phyloP scores from a whole-genome alignment of 805 yeast species.

The Blastobotrys muscicola region DNA sequence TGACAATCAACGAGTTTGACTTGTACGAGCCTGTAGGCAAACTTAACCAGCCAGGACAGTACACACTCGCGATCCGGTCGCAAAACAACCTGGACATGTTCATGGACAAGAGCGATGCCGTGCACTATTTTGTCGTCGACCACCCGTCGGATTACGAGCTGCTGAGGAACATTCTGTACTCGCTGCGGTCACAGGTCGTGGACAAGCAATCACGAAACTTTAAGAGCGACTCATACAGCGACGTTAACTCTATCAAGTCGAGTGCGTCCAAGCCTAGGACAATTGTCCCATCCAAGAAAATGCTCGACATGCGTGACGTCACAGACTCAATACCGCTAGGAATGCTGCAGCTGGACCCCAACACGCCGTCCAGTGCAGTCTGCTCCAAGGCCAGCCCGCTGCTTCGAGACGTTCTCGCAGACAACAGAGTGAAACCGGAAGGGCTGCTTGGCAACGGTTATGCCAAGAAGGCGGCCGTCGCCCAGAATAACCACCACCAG shows the following conservation, averaged over 20 bases:
- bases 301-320: background rate
- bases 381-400: background rate
- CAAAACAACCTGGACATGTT: constrained; percentile 15
- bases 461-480: background rate
- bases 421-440: background rate
- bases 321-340: constrained; percentile 1
- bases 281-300: too few relatives aligned
- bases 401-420: background rate
- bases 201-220: background rate
- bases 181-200: constrained; percentile 18
- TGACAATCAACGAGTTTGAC: constrained; percentile 10
- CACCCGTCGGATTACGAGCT: constrained; percentile 19
- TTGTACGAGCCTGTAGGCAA: constrained; percentile 12
- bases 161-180: constrained; percentile 22
- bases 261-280: background rate
- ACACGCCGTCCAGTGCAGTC: background rate
- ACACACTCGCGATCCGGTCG: constrained; percentile 17
- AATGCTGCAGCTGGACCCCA: background rate
- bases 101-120: constrained; percentile 12
- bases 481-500: background rate
- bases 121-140: constrained; percentile 18
- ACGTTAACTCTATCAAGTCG: background rate
- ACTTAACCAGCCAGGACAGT: constrained; percentile 14
- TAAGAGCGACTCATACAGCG: background rate
- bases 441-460: constrained; percentile 1